These are phyloP conservation scores for Pythium utonaiense DNA, from an alignment of 352 stramenopile genomes.

Conservation along the genomic window DNA sequence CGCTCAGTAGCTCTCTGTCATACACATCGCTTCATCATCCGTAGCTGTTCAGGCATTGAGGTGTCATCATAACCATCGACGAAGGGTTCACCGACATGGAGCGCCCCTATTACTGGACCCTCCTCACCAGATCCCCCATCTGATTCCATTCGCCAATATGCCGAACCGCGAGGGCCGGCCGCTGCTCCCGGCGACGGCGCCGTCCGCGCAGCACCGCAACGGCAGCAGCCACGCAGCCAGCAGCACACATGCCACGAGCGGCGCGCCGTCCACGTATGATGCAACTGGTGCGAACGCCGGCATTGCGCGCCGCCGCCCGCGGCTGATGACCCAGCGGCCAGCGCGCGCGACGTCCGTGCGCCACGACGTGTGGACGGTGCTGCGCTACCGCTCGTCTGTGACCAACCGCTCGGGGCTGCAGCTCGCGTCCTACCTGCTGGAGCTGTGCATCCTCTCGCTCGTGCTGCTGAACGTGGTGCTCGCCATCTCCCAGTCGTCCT, in stretches of 20 bases:
- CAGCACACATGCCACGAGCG: neutral
- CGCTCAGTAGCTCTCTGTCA: too few species aligned
- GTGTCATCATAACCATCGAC: too few species aligned
- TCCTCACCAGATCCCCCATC: neutral
- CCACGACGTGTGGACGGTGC: constrained; percentile 67
- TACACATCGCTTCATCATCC: too few species aligned
- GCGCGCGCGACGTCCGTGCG: constrained; percentile 26
- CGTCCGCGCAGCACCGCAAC: neutral
- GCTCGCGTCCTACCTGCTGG: constrained; percentile 65
- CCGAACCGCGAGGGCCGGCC: neutral
- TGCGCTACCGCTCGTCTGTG: constrained; percentile 74
- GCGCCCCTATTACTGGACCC: neutral
- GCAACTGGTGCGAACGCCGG: constrained; percentile 5
- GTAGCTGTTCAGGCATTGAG: too few species aligned
- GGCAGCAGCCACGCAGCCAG: neutral
- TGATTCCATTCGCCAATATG: neutral
- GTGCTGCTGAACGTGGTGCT: constrained; percentile 79
- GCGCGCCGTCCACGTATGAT: neutral
- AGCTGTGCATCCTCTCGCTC: constrained; percentile 69
- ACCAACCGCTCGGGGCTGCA: constrained; percentile 54
- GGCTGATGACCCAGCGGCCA: neutral
- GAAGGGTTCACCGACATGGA: too few species aligned
- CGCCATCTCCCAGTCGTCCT: constrained; percentile 56
- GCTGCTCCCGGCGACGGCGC: neutral
- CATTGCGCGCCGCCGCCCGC: constrained; percentile 4